Evolutionary conservation across 139 green algal species (phyloP), one percentile per base, ranked within the genome.

Genomic region (Limnomonas spitsbergensis): DNA sequence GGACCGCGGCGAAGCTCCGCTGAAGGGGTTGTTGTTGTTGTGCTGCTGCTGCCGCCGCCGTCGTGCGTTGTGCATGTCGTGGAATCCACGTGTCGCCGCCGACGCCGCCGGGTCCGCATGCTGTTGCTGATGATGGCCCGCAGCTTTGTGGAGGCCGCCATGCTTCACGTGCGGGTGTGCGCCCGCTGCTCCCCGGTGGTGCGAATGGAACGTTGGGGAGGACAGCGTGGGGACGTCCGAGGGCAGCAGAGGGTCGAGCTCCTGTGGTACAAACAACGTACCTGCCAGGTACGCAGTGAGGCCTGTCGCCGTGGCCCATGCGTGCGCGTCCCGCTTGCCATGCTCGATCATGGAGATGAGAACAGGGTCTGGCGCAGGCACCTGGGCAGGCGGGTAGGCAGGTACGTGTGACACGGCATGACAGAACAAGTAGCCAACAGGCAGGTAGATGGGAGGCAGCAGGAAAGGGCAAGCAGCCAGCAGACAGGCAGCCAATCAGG

Each of bases 281-380:
- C 56, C 56, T 35, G 9, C 24, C 56, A 70, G 29, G 14, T 32
- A 70, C 7, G 56, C 56, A 34, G 4, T 67, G 1, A 82, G 54
- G 31, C 78, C 78, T n/a, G 67, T 54, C 0, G 38, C 24, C 1
- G 6, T 1, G 9, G 71, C 53, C 78, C 78, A 82, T 1, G 36
- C 2, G 2, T 31, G 37, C 26, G 75, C 75, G 56, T 82, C 78
- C 31, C 38, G 53, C 78, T 82, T 82, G 31, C 78, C 78, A 67
- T 74, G 75, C 54, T 82, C 78, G 36, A 82, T 71, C 78, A 82
- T 82, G 40, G 26, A 61, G 4, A 66, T 7, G 3, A 76, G 70
- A 3, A 76, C 39, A 4, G 38, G 26, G 38, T 76, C 70, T 47
- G 68, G 35, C 14, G 70, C 70, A 38, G 70, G 70, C 6, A 66